These are phyloP conservation scores for Trametes sanguinea DNA, from an alignment of 768 basidiomycete genomes.

Conservation along the genomic window DNA sequence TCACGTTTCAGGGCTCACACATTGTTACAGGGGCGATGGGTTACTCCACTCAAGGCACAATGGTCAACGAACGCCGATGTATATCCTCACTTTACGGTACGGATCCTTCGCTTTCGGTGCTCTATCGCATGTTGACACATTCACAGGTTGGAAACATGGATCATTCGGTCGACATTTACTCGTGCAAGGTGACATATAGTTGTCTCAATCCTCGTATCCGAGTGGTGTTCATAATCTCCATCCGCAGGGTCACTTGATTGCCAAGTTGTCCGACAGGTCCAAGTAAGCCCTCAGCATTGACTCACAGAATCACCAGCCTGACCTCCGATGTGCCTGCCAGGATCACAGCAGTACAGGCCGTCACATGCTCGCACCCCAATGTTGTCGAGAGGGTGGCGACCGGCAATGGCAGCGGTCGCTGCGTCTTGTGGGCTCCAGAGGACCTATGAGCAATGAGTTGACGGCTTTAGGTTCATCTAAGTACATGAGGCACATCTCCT, in stretches of 20 bases:
- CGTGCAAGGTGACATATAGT: conserved; percentile 55
- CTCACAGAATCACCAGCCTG: too few relatives aligned
- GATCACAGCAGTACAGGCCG: conserved; percentile 84
- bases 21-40: conserved; percentile 68
- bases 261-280: conserved; percentile 56
- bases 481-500: too few relatives aligned
- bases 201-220: too few relatives aligned
- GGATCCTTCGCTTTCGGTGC: not conserved
- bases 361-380: conserved; percentile 83
- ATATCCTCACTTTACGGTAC: conserved; percentile 78
- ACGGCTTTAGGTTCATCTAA: too few relatives aligned
- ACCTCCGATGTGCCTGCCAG: conserved; percentile 35
- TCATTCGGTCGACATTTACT: conserved; percentile 73
- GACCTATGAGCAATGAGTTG: conserved; percentile 12
- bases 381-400: conserved; percentile 73
- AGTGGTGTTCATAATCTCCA: not conserved
- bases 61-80: conserved; percentile 79
- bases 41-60: conserved; percentile 74
- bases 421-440: conserved; percentile 75
- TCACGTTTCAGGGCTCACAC: not conserved
- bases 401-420: conserved; percentile 79
- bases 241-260: conserved; percentile 68
- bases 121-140: not conserved
- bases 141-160: conserved; percentile 75
- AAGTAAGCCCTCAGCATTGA: conserved; percentile 42